Evolutionary conservation across 2,329 filamentous ascomycete genomes (phyloP), one percentile per base, ranked within the genome.

Genomic region (Sporothrix sp.): DNA sequence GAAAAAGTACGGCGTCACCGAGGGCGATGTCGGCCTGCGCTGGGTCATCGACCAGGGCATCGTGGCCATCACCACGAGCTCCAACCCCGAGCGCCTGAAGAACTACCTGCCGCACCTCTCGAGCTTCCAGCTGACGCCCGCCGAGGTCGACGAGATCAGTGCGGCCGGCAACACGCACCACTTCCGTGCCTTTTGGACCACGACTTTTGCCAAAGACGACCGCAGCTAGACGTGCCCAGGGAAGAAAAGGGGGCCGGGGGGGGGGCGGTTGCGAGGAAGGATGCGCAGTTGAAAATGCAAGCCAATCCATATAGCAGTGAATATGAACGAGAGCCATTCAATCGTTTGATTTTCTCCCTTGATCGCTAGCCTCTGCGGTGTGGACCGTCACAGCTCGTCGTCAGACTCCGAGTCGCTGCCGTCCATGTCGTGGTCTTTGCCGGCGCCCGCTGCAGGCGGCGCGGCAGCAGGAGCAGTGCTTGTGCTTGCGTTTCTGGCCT

Each of bases 1-100:
- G 0, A 62, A 61, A 10, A 83, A 83, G 65, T 81, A 84, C 57
- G 72, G 70, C 14, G 78, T 81, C 35, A 70, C 68, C 5, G 67
- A 72, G 50, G 74, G 69, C 2, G 78, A 81, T 50, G 64, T 83
- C 47, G 76, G 75, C 13, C 63, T 84, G 58, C 66, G 79, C 55
- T 84, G 79, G 79, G 63, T 63, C 20, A 56, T 84, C 32, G 79
- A 84, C 58, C 75, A 79, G 61, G 79, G 74, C 23, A 63, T 80
- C 38, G 72, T 81, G 23, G 70, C 69, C 3, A 60, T 84, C 50
- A 83, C 80, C 0, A 84, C 81, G 10, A 82, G 76, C 59, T 67
- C 67, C 32, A 84, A 71, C 57, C 70, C 76, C 60, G 69, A 78
- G 56, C 68, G 82, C 44, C 65, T 85, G 54, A 68, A 74, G 60